A percentile compares a stretch with the other conserved stretches of the same genome.
Conservation (phyloP, 2,329 filamentous ascomycete genomes). For the Aspergillus felis region DNA sequence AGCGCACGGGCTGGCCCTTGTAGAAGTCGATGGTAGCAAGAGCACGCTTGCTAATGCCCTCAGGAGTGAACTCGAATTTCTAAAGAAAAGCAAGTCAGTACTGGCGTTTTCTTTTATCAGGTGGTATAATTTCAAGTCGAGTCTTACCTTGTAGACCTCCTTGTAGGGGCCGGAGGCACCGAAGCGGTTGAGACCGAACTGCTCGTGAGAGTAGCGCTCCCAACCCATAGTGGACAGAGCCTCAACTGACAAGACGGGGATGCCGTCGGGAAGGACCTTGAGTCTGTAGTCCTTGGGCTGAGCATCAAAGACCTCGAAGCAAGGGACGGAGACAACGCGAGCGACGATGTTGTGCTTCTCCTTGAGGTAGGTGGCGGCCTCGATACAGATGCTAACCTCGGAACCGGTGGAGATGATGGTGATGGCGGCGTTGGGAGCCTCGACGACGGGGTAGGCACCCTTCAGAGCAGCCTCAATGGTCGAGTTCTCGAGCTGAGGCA, state of each 20-base stretch:
- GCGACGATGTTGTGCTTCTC: conserved; percentile 84
- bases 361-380: conserved; percentile 85
- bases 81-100: conserved; percentile 33
- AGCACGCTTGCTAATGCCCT: conserved; percentile 94
- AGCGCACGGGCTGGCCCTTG: conserved; percentile 92
- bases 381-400: conserved; percentile 89
- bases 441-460: conserved; percentile 89
- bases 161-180: conserved; percentile 96
- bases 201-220: conserved; percentile 99
- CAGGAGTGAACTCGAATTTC: conserved; percentile 99
- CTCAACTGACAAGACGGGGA: conserved; percentile 89
- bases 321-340: conserved; percentile 92
- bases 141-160: conserved; percentile 85
- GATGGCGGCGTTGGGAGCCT: conserved; percentile 77
- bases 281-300: conserved; percentile 95
- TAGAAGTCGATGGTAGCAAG: conserved; percentile 92
- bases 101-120: background rate
- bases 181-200: conserved; percentile 98
- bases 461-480: conserved; percentile 85
- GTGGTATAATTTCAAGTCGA: background rate
- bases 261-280: conserved; percentile 86
- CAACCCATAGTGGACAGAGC: conserved; percentile 96
- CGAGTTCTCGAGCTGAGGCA: conserved; percentile 94
- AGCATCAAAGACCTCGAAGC: conserved; percentile 92
- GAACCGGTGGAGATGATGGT: conserved; percentile 94